These are phyloP conservation scores for Thelonectria rubi DNA, from an alignment of 2,329 filamentous ascomycete genomes.

Conservation along the genomic window DNA sequence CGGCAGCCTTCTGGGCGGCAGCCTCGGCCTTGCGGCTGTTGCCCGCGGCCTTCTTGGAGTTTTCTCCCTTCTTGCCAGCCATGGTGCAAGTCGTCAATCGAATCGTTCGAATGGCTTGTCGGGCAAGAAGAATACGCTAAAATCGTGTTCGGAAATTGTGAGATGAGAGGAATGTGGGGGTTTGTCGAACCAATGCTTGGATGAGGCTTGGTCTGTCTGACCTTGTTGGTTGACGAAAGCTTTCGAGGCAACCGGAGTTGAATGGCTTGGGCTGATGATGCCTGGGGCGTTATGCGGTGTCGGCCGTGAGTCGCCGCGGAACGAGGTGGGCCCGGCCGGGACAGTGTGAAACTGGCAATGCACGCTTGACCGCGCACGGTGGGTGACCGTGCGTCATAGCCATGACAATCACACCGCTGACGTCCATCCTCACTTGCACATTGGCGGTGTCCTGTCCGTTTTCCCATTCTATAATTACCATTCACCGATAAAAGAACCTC, in stretches of 20 bases:
- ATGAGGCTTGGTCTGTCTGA: slow-evolving; percentile 16
- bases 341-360: slow-evolving; percentile 13
- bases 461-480: slow-evolving; percentile 8
- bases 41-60: slow-evolving; percentile 87
- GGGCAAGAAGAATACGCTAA: slow-evolving; percentile 18
- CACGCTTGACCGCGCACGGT: background rate
- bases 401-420: background rate
- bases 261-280: slow-evolving; percentile 13
- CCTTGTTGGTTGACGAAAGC: slow-evolving; percentile 16
- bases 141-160: slow-evolving; percentile 19
- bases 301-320: background rate
- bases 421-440: slow-evolving; percentile 5
- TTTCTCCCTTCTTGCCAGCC: slow-evolving; percentile 81
- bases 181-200: slow-evolving; percentile 18
- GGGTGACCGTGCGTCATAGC: background rate
- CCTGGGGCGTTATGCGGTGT: too few species aligned
- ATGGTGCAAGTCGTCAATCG: slow-evolving; percentile 53
- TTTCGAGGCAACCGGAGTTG: background rate
- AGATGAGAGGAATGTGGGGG: slow-evolving; percentile 12
- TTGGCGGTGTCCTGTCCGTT: background rate
- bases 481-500: slow-evolving; percentile 3
- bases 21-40: slow-evolving; percentile 93
- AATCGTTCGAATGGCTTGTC: slow-evolving; percentile 24
- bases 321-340: slow-evolving; percentile 16
- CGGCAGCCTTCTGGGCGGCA: slow-evolving; percentile 81